Evolutionary conservation across 2,329 filamentous ascomycete species (phyloP).

Genomic region (Xylaria sp.): DNA sequence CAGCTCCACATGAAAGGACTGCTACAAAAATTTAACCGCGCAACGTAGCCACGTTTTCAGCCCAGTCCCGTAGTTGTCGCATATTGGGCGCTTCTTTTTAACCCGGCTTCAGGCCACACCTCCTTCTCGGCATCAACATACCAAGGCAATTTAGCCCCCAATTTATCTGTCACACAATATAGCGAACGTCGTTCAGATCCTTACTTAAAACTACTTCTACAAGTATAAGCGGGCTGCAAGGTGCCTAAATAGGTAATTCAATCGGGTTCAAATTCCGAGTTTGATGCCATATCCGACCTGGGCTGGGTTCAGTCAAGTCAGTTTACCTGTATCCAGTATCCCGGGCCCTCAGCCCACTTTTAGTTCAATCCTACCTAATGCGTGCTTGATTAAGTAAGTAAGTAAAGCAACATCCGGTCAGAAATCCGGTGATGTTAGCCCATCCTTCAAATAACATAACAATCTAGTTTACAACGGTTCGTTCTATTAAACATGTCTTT

Average conservation of each 20-base stretch:
- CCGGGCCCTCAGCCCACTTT: background rate
- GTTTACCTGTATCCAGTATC: background rate
- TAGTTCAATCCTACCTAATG: no score
- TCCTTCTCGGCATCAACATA: background rate
- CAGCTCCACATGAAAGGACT: background rate
- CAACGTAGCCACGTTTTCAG: constrained; percentile 4
- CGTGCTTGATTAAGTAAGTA: no score
- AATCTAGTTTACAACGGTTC: background rate
- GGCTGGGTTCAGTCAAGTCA: background rate
- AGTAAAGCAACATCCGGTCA: no score
- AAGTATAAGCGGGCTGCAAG: background rate
- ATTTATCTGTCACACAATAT: background rate
- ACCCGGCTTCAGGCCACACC: background rate
- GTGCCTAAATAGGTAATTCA: background rate
- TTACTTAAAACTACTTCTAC: background rate
- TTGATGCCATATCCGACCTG: background rate
- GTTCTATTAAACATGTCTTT: background rate
- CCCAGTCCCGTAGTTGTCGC: background rate
- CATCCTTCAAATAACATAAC: background rate
- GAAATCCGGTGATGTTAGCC: no score
- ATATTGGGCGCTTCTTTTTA: background rate
- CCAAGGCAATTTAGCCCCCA: background rate
- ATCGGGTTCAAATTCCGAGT: background rate
- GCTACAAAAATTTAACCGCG: background rate
- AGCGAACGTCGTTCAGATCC: background rate